These are phyloP conservation scores for Articulospora tetracladia DNA, from an alignment of 495 filamentous ascomycete genomes.

Conservation along the genomic window DNA sequence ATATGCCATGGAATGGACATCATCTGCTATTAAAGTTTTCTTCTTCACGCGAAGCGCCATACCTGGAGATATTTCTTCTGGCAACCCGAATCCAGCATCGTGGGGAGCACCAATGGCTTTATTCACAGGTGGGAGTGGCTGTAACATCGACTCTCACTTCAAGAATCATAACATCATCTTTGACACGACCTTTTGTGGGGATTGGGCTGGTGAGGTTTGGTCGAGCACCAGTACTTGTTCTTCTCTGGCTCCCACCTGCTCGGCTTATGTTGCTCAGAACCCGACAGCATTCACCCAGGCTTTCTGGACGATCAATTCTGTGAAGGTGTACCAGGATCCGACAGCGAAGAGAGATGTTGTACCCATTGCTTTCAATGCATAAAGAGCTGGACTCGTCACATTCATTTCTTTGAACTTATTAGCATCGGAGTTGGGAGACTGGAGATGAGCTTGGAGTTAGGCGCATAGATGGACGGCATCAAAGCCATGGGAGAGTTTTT, in stretches of 20 bases:
- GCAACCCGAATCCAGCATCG: slow-evolving; percentile 52
- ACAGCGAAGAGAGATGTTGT: slow-evolving; percentile 4
- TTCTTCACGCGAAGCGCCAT: slow-evolving; percentile 63
- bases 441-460: not conserved
- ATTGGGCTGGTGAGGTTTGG: slow-evolving; percentile 76
- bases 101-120: slow-evolving; percentile 68
- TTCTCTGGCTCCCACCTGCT: slow-evolving; percentile 47
- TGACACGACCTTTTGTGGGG: slow-evolving; percentile 84
- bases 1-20: slow-evolving; percentile 75
- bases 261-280: slow-evolving; percentile 61
- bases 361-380: not conserved
- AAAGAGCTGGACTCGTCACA: not conserved
- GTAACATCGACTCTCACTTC: slow-evolving; percentile 66
- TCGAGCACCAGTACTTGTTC: slow-evolving; percentile 34
- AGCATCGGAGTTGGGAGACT: not conserved
- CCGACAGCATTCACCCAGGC: slow-evolving; percentile 55
- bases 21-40: slow-evolving; percentile 64
- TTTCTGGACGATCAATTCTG: slow-evolving; percentile 70
- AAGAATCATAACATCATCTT: slow-evolving; percentile 70
- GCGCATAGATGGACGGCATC: not conserved
- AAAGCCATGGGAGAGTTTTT: not conserved
- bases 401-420: not conserved
- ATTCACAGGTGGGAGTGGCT: slow-evolving; percentile 52
- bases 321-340: slow-evolving; percentile 53
- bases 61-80: slow-evolving; percentile 52